Conservation (phyloP, 495 filamentous ascomycete species). For the Hypoxylon intermedium region DNA sequence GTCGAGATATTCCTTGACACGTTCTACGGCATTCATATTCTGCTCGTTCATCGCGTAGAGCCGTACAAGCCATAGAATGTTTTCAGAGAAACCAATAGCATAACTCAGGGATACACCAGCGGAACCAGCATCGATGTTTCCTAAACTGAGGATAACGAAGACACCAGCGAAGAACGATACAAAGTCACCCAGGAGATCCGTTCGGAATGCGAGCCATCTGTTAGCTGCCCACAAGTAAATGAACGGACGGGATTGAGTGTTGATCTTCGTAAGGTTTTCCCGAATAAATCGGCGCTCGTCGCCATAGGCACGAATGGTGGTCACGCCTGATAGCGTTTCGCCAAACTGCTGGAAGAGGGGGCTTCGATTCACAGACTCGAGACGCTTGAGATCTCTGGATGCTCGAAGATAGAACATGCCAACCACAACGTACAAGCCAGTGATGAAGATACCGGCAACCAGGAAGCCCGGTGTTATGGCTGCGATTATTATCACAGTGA, state of each 20-base stretch:
- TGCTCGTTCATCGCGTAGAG: constrained; percentile 97
- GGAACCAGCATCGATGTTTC: constrained; percentile 87
- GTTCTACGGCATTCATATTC: constrained; percentile 99
- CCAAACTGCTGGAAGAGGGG: constrained; percentile 98
- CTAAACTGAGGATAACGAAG: constrained; percentile 85
- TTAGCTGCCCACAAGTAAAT: constrained; percentile 98
- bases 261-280: constrained; percentile 89
- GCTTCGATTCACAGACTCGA: constrained; percentile 93
- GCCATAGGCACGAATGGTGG: constrained; percentile 97
- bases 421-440: constrained; percentile 78
- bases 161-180: constrained; percentile 94
- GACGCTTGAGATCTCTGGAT: constrained; percentile 89
- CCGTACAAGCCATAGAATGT: constrained; percentile 94
- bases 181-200: constrained; percentile 87
- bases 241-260: constrained; percentile 90
- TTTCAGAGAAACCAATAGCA: constrained; percentile 96
- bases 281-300: constrained; percentile 92
- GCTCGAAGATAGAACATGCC: constrained; percentile 89
- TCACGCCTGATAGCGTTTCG: constrained; percentile 92
- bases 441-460: constrained; percentile 86
- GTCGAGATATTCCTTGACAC: constrained; percentile 95
- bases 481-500: constrained; percentile 90
- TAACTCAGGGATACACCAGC: constrained; percentile 98
- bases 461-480: constrained; percentile 92
- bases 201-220: constrained; percentile 92